phyloP scores from a whole-genome alignment of 2,329 filamentous ascomycete genomes.

The Scedosporium dehoogii region DNA sequence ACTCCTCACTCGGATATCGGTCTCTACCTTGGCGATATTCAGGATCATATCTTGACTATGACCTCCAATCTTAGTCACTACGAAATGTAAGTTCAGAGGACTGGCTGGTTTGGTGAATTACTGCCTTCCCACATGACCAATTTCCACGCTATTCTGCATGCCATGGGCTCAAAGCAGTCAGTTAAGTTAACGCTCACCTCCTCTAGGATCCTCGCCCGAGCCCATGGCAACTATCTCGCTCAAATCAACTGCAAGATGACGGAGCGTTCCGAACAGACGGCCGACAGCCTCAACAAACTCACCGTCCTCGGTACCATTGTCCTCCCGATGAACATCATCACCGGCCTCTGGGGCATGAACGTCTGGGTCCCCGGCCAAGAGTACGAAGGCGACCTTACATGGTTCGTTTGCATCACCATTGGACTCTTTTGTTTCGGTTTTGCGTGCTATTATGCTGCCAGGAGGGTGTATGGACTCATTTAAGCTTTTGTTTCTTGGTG shows the following conservation, averaged over 20 bases:
- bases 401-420: constrained; percentile 67
- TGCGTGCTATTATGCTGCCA: constrained; percentile 70
- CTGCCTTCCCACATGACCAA: background rate
- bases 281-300: constrained; percentile 86
- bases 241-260: constrained; percentile 99
- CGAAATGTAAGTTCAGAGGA: constrained; percentile 60
- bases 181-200: background rate
- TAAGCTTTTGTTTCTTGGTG: constrained; percentile 20
- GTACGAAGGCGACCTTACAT: constrained; percentile 60
- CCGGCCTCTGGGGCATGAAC: constrained; percentile 98
- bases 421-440: constrained; percentile 71
- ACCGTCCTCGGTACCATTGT: constrained; percentile 96
- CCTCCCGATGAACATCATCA: constrained; percentile 97
- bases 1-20: constrained; percentile 92
- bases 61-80: constrained; percentile 92
- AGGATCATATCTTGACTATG: constrained; percentile 99
- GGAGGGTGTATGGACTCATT: constrained; percentile 73
- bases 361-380: constrained; percentile 91
- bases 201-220: constrained; percentile 70
- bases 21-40: constrained; percentile 94
- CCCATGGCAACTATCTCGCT: constrained; percentile 95
- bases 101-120: background rate
- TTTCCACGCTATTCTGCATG: background rate
- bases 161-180: background rate
- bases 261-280: constrained; percentile 90